Evolutionary conservation across 2,329 filamentous ascomycete species (phyloP).

Genomic region (Dactylonectria macrodidyma): DNA sequence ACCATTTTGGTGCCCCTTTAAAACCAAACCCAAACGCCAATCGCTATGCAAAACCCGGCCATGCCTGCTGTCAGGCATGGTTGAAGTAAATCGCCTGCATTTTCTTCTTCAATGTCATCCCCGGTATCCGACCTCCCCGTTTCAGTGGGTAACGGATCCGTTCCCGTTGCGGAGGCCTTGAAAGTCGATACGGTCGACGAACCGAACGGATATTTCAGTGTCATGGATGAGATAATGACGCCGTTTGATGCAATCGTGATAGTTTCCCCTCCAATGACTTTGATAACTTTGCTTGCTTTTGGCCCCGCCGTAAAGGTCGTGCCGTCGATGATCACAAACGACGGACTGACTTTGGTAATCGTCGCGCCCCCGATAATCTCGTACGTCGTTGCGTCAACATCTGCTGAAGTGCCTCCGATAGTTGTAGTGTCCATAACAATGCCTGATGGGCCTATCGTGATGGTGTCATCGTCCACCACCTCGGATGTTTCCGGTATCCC

Average conservation of each 20-base stretch:
- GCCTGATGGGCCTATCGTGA: conserved; percentile 65
- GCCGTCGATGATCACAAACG: conserved; percentile 64
- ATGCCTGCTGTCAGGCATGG: conserved; percentile 39
- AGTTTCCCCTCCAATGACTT: conserved; percentile 64
- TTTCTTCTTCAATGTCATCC: conserved; percentile 38
- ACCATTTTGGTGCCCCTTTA: conserved; percentile 24
- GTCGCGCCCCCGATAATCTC: conserved; percentile 68
- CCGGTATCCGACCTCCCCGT: conserved; percentile 44
- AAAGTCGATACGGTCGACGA: conserved; percentile 60
- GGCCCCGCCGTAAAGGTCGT: conserved; percentile 67
- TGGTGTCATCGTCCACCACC: conserved; percentile 65
- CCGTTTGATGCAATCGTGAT: conserved; percentile 67
- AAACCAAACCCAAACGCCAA: conserved; percentile 57
- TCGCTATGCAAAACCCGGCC: conserved; percentile 55
- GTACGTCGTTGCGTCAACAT: conserved; percentile 55
- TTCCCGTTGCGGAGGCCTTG: conserved; percentile 48
- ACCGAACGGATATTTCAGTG: conserved; percentile 62
- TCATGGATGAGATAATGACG: conserved; percentile 64
- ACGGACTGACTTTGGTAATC: conserved; percentile 64
- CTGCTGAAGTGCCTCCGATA: conserved; percentile 59
- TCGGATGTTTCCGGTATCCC: conserved; percentile 52
- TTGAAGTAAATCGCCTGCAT: conserved; percentile 26
- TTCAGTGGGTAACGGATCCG: conserved; percentile 41
- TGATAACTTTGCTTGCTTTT: conserved; percentile 59
- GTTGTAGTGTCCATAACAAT: conserved; percentile 58